phyloP scores from a whole-genome alignment of 192 early-diverging fungal species.

The Gryganskiella cystojenkinii region DNA sequence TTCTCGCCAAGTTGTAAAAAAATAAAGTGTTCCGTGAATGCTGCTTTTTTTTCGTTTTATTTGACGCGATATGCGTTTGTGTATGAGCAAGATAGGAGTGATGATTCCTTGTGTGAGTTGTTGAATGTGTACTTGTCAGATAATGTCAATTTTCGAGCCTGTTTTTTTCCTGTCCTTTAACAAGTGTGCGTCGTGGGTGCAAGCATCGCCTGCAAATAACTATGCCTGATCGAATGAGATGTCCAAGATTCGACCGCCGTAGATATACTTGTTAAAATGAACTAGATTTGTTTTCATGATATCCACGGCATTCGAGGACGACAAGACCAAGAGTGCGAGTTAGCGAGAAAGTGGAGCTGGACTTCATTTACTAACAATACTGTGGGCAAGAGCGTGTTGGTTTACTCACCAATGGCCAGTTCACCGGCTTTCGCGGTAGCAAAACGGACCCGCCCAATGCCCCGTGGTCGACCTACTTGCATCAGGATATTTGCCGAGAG shows the following conservation, averaged over 20 bases:
- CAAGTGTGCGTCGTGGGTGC: no score
- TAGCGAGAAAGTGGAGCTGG: neutral
- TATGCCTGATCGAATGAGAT: constrained; percentile 28
- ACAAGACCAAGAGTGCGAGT: neutral
- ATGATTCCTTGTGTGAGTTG: no score
- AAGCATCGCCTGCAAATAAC: no score
- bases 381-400: neutral
- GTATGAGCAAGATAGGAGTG: no score
- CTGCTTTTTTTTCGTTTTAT: neutral
- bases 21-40: no score
- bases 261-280: constrained; percentile 35
- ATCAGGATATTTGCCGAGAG: constrained; percentile 59
- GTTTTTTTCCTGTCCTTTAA: no score
- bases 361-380: neutral
- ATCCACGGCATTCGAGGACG: neutral
- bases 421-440: constrained; percentile 58
- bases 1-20: constrained; percentile 65
- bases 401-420: constrained; percentile 61
- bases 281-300: no score
- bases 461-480: constrained; percentile 61
- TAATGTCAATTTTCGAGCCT: no score
- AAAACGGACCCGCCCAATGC: constrained; percentile 65
- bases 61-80: no score
- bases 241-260: constrained; percentile 34
- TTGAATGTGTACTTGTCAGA: no score